A percentile compares a stretch with the other conserved stretches of the same genome.
These are phyloP conservation scores for Halophytophthora polymorphica DNA, from an alignment of 352 stramenopile genomes.

Conservation along the genomic window DNA sequence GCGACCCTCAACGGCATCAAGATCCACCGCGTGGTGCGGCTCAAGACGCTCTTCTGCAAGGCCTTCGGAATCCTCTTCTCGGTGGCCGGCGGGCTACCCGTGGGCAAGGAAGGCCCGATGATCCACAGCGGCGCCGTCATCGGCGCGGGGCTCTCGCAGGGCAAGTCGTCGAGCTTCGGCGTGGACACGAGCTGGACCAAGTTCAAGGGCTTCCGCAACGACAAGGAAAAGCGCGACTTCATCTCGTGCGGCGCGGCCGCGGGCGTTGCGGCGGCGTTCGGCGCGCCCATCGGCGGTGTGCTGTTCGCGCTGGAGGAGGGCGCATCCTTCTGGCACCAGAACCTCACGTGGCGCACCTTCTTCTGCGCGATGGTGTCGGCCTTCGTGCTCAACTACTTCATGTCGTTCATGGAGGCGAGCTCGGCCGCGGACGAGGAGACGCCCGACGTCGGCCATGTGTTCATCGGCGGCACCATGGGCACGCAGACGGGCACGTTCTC, in stretches of 20 bases:
- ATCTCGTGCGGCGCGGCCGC: slow-evolving; percentile 96
- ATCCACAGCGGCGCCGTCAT: slow-evolving; percentile 91
- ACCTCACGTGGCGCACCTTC: slow-evolving; percentile 97
- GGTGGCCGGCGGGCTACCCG: slow-evolving; percentile 66
- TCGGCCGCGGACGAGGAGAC: slow-evolving; percentile 23
- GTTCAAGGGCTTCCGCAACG: slow-evolving; percentile 93
- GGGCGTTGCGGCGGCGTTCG: slow-evolving; percentile 96
- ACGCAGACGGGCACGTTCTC: slow-evolving; percentile 83
- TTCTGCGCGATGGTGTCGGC: slow-evolving; percentile 95
- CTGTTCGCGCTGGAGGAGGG: slow-evolving; percentile 98
- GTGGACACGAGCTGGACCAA: slow-evolving; percentile 87
- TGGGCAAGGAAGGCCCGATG: slow-evolving; percentile 91
- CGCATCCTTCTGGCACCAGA: slow-evolving; percentile 97
- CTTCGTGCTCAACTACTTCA: slow-evolving; percentile 85
- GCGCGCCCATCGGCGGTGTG: slow-evolving; percentile 97
- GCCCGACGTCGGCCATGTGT: slow-evolving; percentile 40
- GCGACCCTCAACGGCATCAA: slow-evolving; percentile 98
- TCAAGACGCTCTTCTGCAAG: slow-evolving; percentile 97
- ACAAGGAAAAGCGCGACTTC: slow-evolving; percentile 96
- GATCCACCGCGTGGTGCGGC: slow-evolving; percentile 92
- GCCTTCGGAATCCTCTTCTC: slow-evolving; percentile 89
- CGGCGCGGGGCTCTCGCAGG: slow-evolving; percentile 95
- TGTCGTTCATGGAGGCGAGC: slow-evolving; percentile 70
- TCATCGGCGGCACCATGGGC: slow-evolving; percentile 61
- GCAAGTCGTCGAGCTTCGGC: slow-evolving; percentile 86